Conservation (phyloP, 2,329 filamentous ascomycete genomes). For the Beauveria pseudobassiana region DNA sequence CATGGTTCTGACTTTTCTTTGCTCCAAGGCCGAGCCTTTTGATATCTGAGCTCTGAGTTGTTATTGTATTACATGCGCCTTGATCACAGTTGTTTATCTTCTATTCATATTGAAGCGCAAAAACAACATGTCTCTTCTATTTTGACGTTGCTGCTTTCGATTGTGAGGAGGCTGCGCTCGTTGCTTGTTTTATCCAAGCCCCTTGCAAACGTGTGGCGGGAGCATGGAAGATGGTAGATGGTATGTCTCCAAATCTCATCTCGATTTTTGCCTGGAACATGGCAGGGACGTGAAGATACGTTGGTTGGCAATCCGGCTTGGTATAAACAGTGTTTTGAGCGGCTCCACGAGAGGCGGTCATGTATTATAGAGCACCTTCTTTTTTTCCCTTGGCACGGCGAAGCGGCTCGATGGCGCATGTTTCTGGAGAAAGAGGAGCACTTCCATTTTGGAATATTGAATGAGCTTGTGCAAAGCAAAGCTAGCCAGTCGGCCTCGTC, state of each 20-base stretch:
- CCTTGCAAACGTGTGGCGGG: neutral
- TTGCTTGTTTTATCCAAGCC: neutral
- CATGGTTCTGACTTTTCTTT: neutral
- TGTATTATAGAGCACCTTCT: constrained; percentile 5
- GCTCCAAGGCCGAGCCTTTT: neutral
- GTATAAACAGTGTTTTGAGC: neutral
- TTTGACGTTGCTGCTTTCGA: neutral
- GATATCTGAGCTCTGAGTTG: constrained; percentile 12
- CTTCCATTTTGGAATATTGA: neutral
- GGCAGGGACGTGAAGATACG: constrained; percentile 4
- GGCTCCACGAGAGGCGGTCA: neutral
- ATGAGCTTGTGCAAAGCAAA: neutral
- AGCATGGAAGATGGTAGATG: neutral
- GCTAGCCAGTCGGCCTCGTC: neutral
- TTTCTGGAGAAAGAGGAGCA: neutral
- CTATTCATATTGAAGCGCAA: neutral
- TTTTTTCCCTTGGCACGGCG: neutral
- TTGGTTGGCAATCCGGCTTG: neutral
- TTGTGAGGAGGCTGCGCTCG: neutral
- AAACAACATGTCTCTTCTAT: neutral
- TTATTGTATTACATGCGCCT: constrained; percentile 12
- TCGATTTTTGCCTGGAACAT: constrained; percentile 14
- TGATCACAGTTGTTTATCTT: constrained; percentile 12
- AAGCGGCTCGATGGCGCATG: neutral
- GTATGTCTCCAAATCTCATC: neutral